Evolutionary conservation across 2,329 filamentous ascomycete genomes (phyloP), one percentile per base, ranked within the genome.

Genomic region (Sporothrix globosa): DNA sequence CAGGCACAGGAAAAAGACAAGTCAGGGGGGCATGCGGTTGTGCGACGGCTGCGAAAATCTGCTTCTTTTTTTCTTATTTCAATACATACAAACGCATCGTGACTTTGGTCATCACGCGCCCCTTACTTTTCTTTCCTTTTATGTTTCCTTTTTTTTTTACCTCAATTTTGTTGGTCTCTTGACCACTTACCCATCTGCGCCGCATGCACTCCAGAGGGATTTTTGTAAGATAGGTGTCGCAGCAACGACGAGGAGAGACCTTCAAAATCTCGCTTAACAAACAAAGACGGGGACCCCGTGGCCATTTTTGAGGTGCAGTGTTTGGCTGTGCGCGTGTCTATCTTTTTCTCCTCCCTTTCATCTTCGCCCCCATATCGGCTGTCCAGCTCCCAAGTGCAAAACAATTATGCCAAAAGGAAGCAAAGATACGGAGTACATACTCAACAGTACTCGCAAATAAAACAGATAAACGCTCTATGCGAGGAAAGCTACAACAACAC

Each of bases 221-320:
- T 34, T 46, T 50, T 30, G 24, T 3, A 7, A 19, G n/a, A 7
- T 14, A 3, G 3, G 27, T 24, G 21, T 24, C 5, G 21, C 3
- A 34, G 24, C 34, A 41, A 24, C 4, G n/a, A 17, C 7, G 9
- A 9, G 44, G n/a, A 48, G 60, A 13, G 46, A 34, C 44, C 11
- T 46, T 52, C 34, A 46, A 46, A 44, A 67, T 54, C 65, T 67
- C 65, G 65, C 65, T 67, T 67, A 67, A 24, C 63, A 14, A 67
- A n/a, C 17, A 24, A 11, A 46, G 58, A 46, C 34, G 34, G 9
- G 34, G 9, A 4, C 39, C 58, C 39, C 21, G 24, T 63, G 58
- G 58, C 10, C 34, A 41, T n/a, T 53, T 53, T 39, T 54, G 17
- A n/a, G 4, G 48, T 50, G 48, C 48, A 21, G 7, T 50, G 19